Conservation (phyloP, 129 eudicot species). For the Silybum marianum region DNA sequence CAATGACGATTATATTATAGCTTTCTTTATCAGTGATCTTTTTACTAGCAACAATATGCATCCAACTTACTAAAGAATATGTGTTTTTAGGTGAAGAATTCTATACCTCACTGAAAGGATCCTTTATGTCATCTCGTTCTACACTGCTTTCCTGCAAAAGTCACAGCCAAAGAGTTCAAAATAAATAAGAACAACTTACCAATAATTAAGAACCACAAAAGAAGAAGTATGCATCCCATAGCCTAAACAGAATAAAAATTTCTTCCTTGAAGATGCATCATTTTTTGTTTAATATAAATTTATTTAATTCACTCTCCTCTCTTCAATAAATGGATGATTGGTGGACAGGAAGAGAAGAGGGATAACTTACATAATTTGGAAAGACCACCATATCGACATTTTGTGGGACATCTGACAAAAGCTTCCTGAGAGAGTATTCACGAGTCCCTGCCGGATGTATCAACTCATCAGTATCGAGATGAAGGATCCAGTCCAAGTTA, state of each 20-base stretch:
- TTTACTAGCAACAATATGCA: neutral
- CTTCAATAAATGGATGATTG: neutral
- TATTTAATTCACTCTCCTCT: neutral
- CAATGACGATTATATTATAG: no score
- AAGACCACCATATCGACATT: conserved; percentile 66
- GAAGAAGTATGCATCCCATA: neutral
- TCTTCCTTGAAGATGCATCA: neutral
- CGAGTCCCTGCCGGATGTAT: conserved; percentile 68
- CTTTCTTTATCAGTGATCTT: no score
- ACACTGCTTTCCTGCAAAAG: conserved; percentile 63
- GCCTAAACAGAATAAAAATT: neutral
- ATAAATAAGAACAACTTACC: neutral
- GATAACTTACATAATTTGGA: conserved; percentile 69
- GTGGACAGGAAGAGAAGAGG: neutral
- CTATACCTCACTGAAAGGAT: conserved; percentile 68
- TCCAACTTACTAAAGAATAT: neutral
- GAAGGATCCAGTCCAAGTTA: conserved; percentile 73
- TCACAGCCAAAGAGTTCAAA: neutral
- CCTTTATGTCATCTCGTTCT: conserved; percentile 60
- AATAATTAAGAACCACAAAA: neutral
- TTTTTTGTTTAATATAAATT: no score
- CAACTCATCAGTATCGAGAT: conserved; percentile 75
- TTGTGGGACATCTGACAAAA: conserved; percentile 48
- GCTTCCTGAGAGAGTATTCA: conserved; percentile 61
- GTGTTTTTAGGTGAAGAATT: neutral